phyloP scores from a whole-genome alignment of 768 basidiomycete species.

The Pleurotus djamor region DNA sequence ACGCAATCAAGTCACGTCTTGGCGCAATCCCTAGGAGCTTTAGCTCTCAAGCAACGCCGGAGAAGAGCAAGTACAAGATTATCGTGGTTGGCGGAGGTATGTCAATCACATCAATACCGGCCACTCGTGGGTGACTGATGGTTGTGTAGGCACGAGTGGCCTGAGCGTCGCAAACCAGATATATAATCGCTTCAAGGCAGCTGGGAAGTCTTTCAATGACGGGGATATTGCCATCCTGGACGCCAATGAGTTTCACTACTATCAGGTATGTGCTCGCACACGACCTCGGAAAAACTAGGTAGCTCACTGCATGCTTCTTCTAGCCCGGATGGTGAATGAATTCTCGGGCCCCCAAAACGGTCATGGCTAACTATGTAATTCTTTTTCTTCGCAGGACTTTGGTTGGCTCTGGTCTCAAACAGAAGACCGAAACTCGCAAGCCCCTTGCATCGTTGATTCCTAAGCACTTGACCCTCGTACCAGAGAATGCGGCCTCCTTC shows the following conservation, averaged over 20 bases:
- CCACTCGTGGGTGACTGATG: not conserved
- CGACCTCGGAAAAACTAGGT: not conserved
- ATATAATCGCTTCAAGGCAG: conserved; percentile 71
- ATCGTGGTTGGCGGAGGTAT: conserved; percentile 86
- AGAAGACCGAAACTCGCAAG: conserved; percentile 67
- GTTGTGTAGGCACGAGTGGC: conserved; percentile 69
- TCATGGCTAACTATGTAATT: not conserved
- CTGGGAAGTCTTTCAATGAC: conserved; percentile 61
- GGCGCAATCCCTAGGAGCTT: conserved; percentile 21
- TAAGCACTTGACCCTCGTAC: conserved; percentile 63
- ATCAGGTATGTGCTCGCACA: conserved; percentile 51
- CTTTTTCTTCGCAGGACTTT: conserved; percentile 63
- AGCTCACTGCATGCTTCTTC: not conserved
- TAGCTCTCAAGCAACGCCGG: conserved; percentile 29
- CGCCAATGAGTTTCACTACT: conserved; percentile 78
- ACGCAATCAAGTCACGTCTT: not conserved
- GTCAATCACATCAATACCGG: conserved; percentile 19
- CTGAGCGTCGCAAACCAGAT: conserved; percentile 86
- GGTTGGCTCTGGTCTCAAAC: conserved; percentile 82
- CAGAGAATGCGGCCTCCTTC: conserved; percentile 72
- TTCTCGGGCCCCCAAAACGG: not conserved
- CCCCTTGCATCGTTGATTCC: conserved; percentile 75
- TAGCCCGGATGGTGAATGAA: conserved; percentile 84
- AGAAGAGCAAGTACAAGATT: conserved; percentile 70
- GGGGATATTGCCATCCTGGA: conserved; percentile 90